phyloP scores from a whole-genome alignment of 2,329 filamentous ascomycete species.

The Thelonectria rubi region DNA sequence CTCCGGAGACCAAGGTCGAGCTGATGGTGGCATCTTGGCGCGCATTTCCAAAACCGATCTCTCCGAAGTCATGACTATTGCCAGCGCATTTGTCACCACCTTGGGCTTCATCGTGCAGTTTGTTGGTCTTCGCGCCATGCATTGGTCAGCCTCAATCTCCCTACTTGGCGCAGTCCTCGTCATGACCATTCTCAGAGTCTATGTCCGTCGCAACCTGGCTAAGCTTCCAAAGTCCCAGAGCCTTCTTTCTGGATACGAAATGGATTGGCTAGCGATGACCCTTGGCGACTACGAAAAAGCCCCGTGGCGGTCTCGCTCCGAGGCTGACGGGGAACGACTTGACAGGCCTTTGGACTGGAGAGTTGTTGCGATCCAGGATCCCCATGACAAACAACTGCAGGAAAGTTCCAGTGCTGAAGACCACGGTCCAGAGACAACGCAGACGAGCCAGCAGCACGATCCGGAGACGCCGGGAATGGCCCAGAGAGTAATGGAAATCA shows the following conservation, averaged over 20 bases:
- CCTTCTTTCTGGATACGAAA: slow-evolving; percentile 30
- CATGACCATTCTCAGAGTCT: slow-evolving; percentile 40
- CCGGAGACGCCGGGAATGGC: neutral
- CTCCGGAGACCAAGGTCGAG: too few species aligned
- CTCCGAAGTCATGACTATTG: neutral
- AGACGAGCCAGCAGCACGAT: too few species aligned
- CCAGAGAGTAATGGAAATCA: neutral
- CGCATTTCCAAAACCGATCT: too few species aligned
- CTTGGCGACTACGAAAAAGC: too few species aligned
- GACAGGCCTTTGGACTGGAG: too few species aligned
- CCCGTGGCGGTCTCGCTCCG: too few species aligned
- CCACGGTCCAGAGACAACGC: too few species aligned
- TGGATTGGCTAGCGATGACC: slow-evolving; percentile 8
- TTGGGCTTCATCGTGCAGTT: slow-evolving; percentile 45
- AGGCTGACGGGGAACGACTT: too few species aligned
- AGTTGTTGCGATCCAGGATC: too few species aligned
- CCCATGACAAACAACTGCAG: too few species aligned
- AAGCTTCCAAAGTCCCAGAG: neutral
- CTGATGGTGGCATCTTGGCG: too few species aligned
- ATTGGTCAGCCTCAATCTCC: slow-evolving; percentile 39
- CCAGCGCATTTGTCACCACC: neutral
- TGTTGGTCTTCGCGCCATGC: slow-evolving; percentile 40
- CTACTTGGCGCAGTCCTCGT: slow-evolving; percentile 36
- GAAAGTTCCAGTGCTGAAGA: too few species aligned
- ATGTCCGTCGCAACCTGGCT: slow-evolving; percentile 33